Conservation (phyloP, 805 yeast genomes). For the Nakazawaea wyomingensis region DNA sequence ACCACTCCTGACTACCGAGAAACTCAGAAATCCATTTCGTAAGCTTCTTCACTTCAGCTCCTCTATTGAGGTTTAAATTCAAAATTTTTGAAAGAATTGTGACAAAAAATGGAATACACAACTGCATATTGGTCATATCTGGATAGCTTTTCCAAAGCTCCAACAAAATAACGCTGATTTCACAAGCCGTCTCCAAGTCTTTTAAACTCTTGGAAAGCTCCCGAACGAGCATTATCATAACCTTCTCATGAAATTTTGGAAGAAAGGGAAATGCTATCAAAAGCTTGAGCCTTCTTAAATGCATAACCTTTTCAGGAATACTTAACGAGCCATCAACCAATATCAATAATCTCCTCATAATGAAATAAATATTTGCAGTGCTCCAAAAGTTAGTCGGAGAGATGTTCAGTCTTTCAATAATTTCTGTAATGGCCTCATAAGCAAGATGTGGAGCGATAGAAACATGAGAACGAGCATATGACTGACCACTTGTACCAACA, state of each 20-base stretch:
- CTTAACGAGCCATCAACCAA: slow-evolving; percentile 20
- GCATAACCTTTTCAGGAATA: slow-evolving; percentile 19
- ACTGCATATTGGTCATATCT: not conserved
- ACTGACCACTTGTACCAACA: not conserved
- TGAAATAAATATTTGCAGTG: slow-evolving; percentile 28
- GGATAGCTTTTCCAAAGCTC: slow-evolving; percentile 15
- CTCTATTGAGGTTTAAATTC: not conserved
- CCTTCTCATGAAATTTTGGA: slow-evolving; percentile 14
- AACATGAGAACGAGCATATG: not conserved
- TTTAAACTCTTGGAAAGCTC: slow-evolving; percentile 22
- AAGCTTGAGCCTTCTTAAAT: slow-evolving; percentile 33
- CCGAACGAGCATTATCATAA: slow-evolving; percentile 20
- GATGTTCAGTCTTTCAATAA: slow-evolving; percentile 20
- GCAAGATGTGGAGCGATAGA: slow-evolving; percentile 10
- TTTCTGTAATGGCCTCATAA: slow-evolving; percentile 4
- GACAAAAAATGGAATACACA: slow-evolving; percentile 16
- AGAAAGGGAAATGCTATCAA: slow-evolving; percentile 25
- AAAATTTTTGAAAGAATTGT: slow-evolving; percentile 18
- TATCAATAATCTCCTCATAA: slow-evolving; percentile 29
- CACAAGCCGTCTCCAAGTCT: slow-evolving; percentile 18
- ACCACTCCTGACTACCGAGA: not conserved
- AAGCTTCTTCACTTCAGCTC: not conserved
- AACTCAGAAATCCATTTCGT: not conserved
- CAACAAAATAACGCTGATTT: slow-evolving; percentile 23
- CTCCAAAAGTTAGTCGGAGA: slow-evolving; percentile 28